Conservation (phyloP, 495 filamentous ascomycete genomes). For the Penicillium turbatum region DNA sequence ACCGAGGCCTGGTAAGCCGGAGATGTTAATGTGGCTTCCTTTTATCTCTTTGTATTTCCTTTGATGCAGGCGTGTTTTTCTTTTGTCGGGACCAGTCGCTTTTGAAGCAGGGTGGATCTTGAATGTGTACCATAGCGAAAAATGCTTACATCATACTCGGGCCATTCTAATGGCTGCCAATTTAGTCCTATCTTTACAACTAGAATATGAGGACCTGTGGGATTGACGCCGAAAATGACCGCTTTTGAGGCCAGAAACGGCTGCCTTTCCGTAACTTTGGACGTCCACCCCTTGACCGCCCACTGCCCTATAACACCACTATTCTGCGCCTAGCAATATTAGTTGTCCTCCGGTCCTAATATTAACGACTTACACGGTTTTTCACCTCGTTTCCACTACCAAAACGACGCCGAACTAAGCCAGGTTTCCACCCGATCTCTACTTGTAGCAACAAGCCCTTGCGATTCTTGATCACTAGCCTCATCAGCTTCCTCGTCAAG, state of each 20-base stretch:
- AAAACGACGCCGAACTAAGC: no score
- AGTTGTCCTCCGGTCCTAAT: no score
- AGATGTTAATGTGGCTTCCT: not conserved
- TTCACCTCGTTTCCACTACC: no score
- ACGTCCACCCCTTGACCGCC: no score
- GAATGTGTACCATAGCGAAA: conserved; percentile 11
- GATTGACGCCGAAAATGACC: no score
- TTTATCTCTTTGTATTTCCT: conserved; percentile 3
- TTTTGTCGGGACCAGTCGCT: conserved; percentile 8
- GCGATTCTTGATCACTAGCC: not conserved
- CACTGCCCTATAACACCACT: no score
- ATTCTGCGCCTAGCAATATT: no score
- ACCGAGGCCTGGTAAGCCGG: conserved; percentile 24
- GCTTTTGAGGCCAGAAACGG: no score
- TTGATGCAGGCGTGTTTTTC: conserved; percentile 13
- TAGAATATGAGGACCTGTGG: no score
- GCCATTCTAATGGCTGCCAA: not conserved
- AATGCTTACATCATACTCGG: conserved; percentile 4
- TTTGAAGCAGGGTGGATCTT: conserved; percentile 6
- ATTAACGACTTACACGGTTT: no score
- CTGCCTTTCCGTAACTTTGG: no score
- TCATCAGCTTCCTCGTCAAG: not conserved
- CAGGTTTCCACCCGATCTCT: not conserved
- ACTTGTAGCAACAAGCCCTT: not conserved
- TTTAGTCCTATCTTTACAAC: no score